Evolutionary conservation across 2,329 filamentous ascomycete species (phyloP).

Genomic region (Hypoxylon sp.): DNA sequence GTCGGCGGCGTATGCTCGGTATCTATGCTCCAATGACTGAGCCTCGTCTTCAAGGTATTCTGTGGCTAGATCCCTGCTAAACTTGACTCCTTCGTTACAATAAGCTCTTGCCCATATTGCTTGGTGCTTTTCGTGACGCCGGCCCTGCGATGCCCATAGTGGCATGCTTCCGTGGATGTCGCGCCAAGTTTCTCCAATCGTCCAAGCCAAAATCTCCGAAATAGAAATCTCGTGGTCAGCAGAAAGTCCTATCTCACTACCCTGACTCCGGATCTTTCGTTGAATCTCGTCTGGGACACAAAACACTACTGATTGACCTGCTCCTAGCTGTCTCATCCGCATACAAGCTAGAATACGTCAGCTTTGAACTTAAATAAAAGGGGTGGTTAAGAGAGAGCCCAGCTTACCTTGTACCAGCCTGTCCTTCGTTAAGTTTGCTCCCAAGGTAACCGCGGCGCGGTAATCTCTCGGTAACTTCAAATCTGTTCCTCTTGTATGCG

Average conservation of each 20-base stretch:
- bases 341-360: conserved; percentile 63
- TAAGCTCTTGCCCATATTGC: conserved; percentile 46
- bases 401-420: conserved; percentile 69
- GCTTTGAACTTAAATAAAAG: conserved; percentile 17
- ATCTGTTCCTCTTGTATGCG: conserved; percentile 75
- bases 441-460: conserved; percentile 73
- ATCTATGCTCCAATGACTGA: conserved; percentile 60
- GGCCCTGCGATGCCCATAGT: conserved; percentile 69
- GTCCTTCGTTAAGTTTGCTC: conserved; percentile 72
- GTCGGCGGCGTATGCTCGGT: conserved; percentile 49
- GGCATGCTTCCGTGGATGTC: conserved; percentile 60
- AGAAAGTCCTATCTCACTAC: neutral
- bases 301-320: conserved; percentile 72
- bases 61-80: conserved; percentile 47
- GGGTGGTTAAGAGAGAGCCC: too few species aligned
- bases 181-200: conserved; percentile 63
- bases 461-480: conserved; percentile 66
- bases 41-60: conserved; percentile 65
- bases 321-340: conserved; percentile 74
- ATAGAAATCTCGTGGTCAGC: conserved; percentile 51
- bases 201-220: conserved; percentile 66
- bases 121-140: conserved; percentile 56
- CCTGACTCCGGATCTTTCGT: conserved; percentile 55
- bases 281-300: conserved; percentile 67
- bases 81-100: neutral